phyloP scores from a whole-genome alignment of 2,329 filamentous ascomycete genomes.

The Neodidymelliopsis sp. region DNA sequence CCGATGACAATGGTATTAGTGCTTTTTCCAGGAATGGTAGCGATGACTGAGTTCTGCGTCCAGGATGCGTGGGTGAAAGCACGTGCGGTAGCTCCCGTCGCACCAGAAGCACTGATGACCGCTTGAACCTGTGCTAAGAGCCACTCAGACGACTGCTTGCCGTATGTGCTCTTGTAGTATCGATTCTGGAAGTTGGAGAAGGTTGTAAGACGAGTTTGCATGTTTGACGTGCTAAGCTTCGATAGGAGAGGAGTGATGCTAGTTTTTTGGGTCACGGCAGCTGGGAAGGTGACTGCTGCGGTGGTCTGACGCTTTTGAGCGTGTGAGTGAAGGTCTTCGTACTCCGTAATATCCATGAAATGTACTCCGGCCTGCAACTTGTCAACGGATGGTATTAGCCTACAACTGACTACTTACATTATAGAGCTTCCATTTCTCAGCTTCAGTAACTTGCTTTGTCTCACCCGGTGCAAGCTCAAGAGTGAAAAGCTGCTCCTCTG shows the following conservation, averaged over 20 bases:
- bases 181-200: slow-evolving; percentile 35
- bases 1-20: slow-evolving; percentile 86
- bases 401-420: slow-evolving; percentile 8
- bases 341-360: slow-evolving; percentile 38
- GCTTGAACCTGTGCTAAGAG: slow-evolving; percentile 75
- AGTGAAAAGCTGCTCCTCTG: slow-evolving; percentile 17
- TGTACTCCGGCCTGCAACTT: slow-evolving; percentile 42
- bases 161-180: slow-evolving; percentile 50
- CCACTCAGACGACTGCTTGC: slow-evolving; percentile 86
- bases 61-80: slow-evolving; percentile 77
- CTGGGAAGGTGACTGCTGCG: slow-evolving; percentile 24
- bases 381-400: background rate
- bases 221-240: slow-evolving; percentile 29
- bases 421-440: slow-evolving; percentile 23
- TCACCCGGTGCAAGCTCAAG: slow-evolving; percentile 25
- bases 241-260: slow-evolving; percentile 24
- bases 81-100: slow-evolving; percentile 71
- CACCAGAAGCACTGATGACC: slow-evolving; percentile 73
- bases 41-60: slow-evolving; percentile 88
- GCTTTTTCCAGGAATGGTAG: slow-evolving; percentile 82
- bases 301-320: background rate
- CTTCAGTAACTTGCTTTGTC: slow-evolving; percentile 24
- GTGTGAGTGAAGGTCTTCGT: slow-evolving; percentile 21
- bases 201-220: slow-evolving; percentile 26
- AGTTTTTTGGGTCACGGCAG: slow-evolving; percentile 20